Conservation (phyloP, 257 asterid species). For the Lycium barbarum region DNA sequence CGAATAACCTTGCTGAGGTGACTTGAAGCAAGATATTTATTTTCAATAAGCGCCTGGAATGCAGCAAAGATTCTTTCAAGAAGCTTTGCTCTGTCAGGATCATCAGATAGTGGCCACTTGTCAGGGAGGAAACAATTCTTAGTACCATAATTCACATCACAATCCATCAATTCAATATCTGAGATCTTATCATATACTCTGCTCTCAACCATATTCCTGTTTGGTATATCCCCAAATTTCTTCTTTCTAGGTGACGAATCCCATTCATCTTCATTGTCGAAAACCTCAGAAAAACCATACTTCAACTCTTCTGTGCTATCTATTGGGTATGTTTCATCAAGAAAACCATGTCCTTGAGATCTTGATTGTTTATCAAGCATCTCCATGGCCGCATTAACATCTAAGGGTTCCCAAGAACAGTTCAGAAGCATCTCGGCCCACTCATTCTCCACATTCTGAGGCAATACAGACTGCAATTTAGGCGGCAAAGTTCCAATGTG, state of each 20-base stretch:
- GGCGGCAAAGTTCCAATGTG: conserved; percentile 75
- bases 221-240: conserved; percentile 51
- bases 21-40: conserved; percentile 79
- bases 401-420: conserved; percentile 88
- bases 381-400: conserved; percentile 59
- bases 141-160: conserved; percentile 66
- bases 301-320: conserved; percentile 57
- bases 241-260: conserved; percentile 63
- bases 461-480: conserved; percentile 74
- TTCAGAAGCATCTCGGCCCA: conserved; percentile 92
- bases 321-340: conserved; percentile 52
- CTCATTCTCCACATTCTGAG: conserved; percentile 74
- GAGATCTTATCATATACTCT: conserved; percentile 58
- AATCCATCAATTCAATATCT: conserved; percentile 86
- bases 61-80: conserved; percentile 70
- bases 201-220: conserved; percentile 45
- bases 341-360: conserved; percentile 51
- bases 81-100: conserved; percentile 82
- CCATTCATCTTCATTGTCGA: conserved; percentile 62
- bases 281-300: conserved; percentile 70
- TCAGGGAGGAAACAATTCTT: conserved; percentile 57
- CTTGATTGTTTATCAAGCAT: conserved; percentile 58
- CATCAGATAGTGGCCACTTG: conserved; percentile 86
- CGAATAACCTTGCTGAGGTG: conserved; percentile 88
- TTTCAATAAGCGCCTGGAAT: conserved; percentile 70